Percentiles rank a stretch among this genome's conserved stretches.
Conservation (phyloP, 2,329 filamentous ascomycete species). For the Tricladium varicosporioides region DNA sequence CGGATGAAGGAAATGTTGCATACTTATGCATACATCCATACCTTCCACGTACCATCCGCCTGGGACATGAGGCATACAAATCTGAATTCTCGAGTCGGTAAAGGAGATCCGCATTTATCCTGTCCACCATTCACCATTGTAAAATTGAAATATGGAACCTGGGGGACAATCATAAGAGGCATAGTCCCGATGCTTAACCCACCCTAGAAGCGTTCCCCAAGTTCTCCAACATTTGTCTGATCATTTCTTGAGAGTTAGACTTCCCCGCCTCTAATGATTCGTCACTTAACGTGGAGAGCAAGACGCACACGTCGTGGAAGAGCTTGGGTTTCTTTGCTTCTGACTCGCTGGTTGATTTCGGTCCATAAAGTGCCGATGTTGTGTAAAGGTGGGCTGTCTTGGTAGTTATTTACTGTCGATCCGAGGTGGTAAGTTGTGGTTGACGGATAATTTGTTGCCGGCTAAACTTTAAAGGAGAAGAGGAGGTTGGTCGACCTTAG, state of each 20-base stretch:
- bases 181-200: too few relatives aligned
- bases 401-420: too few relatives aligned
- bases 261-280: not conserved
- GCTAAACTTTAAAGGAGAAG: not conserved
- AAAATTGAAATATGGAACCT: too few relatives aligned
- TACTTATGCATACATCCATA: slow-evolving; percentile 7
- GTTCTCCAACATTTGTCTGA: not conserved
- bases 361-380: too few relatives aligned
- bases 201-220: not conserved
- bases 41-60: too few relatives aligned
- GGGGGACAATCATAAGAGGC: too few relatives aligned
- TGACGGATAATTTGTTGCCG: slow-evolving; percentile 14
- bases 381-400: too few relatives aligned
- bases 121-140: not conserved
- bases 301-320: too few relatives aligned
- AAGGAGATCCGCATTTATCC: not conserved
- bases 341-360: too few relatives aligned
- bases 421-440: not conserved
- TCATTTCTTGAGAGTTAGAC: not conserved
- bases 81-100: not conserved
- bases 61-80: not conserved
- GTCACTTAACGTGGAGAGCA: not conserved
- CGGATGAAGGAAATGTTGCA: slow-evolving; percentile 3
- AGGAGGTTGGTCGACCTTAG: not conserved
- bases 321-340: too few relatives aligned